Base-by-base conservation (phyloP, 441 rosid genomes). In the Gossypium gossypioides region DNA sequence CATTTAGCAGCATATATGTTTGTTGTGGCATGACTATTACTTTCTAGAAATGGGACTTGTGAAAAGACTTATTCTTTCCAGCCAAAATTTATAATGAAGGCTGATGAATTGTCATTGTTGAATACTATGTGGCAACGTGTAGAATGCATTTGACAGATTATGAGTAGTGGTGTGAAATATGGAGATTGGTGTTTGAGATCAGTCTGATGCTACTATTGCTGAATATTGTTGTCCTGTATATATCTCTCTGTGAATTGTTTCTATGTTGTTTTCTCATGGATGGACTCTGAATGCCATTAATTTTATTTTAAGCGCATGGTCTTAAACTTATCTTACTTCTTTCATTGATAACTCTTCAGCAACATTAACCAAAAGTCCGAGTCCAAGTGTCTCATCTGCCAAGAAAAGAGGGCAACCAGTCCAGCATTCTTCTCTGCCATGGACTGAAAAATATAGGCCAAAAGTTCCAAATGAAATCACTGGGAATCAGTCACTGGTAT, bases 401-500 rank as follows among this genome's bases (percentile, higher is more conserved):
- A 87, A 87, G 78, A 84, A 65, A 71, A 87, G 87, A 81, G 82
- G 72, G 63, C 84, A 85, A 79, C 67, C 76, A 74, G 68, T 54
- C 19, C 79, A 68, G 56, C 77, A 73, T 24, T 72, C 90, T 78
- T 82, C 83, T 57, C 80, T 88, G 87, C 75, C 89, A 59, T 95
- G 96, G 99, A 87, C 93, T 48, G 97, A 91, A 68, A 92, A 92
- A 78, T 89, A 94, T 69, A 86, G 89, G 84, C 97, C 97, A 57
- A 92, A 91, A 78, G 78, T 78, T 79, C 89, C 93, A 15, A 86
- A 77, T 77, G 99, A 94, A 78, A 86, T 94, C n/a, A 79, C 91
- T 75, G 99, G 99, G 77, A 94, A 94, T 81, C 97, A 83, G 78
- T 84, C 97, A 40, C 51, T 88, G 93, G 99, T 94, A 84, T 58